These are phyloP conservation scores for Pichia sp. DNA, from an alignment of 1,139 yeast genomes.

Conservation along the genomic window DNA sequence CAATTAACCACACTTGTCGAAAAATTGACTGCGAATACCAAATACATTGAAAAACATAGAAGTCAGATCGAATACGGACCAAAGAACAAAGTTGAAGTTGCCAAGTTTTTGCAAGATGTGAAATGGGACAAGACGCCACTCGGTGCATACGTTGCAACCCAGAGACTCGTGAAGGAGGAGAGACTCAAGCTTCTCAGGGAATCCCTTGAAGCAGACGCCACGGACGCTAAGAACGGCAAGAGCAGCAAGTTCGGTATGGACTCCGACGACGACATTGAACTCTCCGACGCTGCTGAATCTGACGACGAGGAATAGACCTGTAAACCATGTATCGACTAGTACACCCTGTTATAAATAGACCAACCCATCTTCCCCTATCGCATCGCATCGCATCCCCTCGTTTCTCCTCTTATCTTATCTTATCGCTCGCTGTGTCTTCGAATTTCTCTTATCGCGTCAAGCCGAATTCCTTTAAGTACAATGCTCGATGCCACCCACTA, in stretches of 20 bases:
- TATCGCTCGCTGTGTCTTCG: background rate
- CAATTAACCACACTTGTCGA: slow-evolving; percentile 71
- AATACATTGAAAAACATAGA: slow-evolving; percentile 61
- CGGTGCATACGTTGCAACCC: slow-evolving; percentile 77
- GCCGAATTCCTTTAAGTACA: too few species aligned
- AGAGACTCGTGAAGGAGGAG: slow-evolving; percentile 80
- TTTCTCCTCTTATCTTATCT: background rate
- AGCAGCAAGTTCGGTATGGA: slow-evolving; percentile 33
- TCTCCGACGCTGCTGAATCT: slow-evolving; percentile 28
- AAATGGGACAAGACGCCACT: slow-evolving; percentile 86
- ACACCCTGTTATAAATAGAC: background rate
- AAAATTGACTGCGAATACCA: slow-evolving; percentile 70
- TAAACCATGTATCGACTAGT: background rate
- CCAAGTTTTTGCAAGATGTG: slow-evolving; percentile 61
- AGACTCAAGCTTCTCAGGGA: slow-evolving; percentile 61
- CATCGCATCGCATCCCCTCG: background rate
- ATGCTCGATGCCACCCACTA: too few species aligned
- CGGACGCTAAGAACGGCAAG: slow-evolving; percentile 31
- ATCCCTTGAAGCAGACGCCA: slow-evolving; percentile 57
- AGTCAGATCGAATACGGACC: slow-evolving; percentile 80
- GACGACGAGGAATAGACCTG: slow-evolving; percentile 5
- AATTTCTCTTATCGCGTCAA: background rate
- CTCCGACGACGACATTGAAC: slow-evolving; percentile 27
- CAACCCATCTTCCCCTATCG: background rate
- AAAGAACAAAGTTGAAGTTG: slow-evolving; percentile 65